Conservation (phyloP, 352 stramenopile species). For the Phytophthora sansomeana region DNA sequence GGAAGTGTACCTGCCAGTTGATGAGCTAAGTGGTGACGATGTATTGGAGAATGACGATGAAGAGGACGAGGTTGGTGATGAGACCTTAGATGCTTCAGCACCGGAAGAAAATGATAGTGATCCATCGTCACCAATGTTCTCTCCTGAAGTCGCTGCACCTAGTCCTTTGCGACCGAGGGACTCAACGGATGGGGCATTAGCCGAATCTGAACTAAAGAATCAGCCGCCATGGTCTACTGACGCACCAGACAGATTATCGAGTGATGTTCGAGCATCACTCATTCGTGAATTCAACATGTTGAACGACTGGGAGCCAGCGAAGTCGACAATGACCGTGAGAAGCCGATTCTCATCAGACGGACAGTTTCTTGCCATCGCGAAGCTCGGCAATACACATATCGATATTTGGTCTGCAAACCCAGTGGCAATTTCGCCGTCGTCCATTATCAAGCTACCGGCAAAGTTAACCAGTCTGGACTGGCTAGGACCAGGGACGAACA, state of each 20-base stretch:
- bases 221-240: conserved; percentile 22
- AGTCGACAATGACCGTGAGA: conserved; percentile 41
- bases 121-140: conserved; percentile 37
- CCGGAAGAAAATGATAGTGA: conserved; percentile 10
- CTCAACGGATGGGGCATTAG: conserved; percentile 5
- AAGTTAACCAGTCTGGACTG: conserved; percentile 39
- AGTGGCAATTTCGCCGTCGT: conserved; percentile 24
- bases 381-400: conserved; percentile 46
- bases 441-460: conserved; percentile 40
- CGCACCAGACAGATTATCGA: conserved; percentile 2
- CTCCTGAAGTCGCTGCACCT: conserved; percentile 12
- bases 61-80: conserved; percentile 22
- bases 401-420: conserved; percentile 57
- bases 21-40: conserved; percentile 40
- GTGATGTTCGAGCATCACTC: conserved; percentile 28
- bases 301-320: conserved; percentile 44
- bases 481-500: conserved; percentile 38
- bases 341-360: conserved; percentile 50
- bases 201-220: conserved; percentile 12
- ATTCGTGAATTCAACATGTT: conserved; percentile 52
- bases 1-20: conserved; percentile 40
- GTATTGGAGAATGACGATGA: conserved; percentile 20
- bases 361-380: conserved; percentile 47
- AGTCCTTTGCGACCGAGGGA: conserved; percentile 6
- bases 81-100: conserved; percentile 4